These are phyloP conservation scores for Pyrenophora seminiperda DNA, from an alignment of 2,329 filamentous ascomycete genomes.

Conservation along the genomic window DNA sequence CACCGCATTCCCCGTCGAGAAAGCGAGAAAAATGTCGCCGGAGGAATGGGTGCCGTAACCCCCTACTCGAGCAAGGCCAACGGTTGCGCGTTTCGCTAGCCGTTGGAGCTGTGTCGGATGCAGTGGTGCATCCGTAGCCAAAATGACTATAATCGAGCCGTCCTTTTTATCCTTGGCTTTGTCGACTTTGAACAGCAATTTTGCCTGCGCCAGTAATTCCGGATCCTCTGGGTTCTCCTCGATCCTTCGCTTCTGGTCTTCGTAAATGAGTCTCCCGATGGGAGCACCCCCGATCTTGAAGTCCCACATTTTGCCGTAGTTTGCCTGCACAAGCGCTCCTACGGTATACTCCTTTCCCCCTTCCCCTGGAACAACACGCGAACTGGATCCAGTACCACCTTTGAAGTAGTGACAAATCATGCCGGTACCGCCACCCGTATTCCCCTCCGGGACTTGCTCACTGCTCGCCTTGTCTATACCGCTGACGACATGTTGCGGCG, in stretches of 20 bases:
- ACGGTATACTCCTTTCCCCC: conserved; percentile 59
- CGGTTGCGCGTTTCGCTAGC: conserved; percentile 64
- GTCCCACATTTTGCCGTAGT: conserved; percentile 64
- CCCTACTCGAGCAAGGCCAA: conserved; percentile 65
- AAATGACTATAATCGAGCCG: conserved; percentile 66
- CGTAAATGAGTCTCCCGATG: conserved; percentile 62
- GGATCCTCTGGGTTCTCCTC: conserved; percentile 35
- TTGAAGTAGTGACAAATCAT: conserved; percentile 71
- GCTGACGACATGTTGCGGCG: conserved; percentile 58
- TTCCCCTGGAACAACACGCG: conserved; percentile 55
- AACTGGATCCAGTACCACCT: conserved; percentile 68
- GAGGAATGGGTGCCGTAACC: conserved; percentile 66
- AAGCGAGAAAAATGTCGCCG: conserved; percentile 70
- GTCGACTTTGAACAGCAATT: conserved; percentile 34
- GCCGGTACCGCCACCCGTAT: conserved; percentile 69
- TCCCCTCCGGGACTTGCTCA: conserved; percentile 64
- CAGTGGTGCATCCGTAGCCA: conserved; percentile 67
- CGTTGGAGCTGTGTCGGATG: conserved; percentile 62
- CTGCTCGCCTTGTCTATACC: conserved; percentile 59
- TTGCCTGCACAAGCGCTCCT: conserved; percentile 67
- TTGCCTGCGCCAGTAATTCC: conserved; percentile 34
- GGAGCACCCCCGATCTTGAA: conserved; percentile 66
- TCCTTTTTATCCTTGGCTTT: conserved; percentile 60
- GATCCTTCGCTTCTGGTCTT: conserved; percentile 51
- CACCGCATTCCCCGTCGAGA: conserved; percentile 65